phyloP scores from a whole-genome alignment of 768 basidiomycete species.

The Imleria badia region DNA sequence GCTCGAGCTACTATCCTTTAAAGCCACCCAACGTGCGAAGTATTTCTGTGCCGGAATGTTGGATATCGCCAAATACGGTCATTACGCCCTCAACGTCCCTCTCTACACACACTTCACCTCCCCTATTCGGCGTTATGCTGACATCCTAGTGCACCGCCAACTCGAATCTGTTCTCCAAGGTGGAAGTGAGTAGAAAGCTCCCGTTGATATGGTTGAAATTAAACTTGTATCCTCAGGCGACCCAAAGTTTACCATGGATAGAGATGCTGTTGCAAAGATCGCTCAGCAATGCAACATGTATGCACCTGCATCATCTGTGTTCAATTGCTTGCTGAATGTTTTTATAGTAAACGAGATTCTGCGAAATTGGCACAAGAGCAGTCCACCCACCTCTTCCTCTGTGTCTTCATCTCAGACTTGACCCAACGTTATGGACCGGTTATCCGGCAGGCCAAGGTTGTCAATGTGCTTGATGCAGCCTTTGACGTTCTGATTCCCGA shows the following conservation, averaged over 20 bases:
- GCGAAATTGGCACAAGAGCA: constrained; percentile 93
- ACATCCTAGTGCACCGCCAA: constrained; percentile 94
- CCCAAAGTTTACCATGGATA: constrained; percentile 93
- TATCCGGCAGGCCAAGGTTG: constrained; percentile 90
- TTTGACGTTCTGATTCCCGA: constrained; percentile 96
- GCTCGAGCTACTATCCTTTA: constrained; percentile 81
- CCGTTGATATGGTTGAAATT: not conserved
- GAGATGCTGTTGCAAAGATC: constrained; percentile 95
- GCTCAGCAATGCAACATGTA: constrained; percentile 99
- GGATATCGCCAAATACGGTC: constrained; percentile 96
- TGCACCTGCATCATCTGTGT: constrained; percentile 25
- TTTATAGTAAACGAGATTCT: constrained; percentile 80
- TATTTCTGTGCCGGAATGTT: constrained; percentile 99
- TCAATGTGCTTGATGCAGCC: constrained; percentile 94
- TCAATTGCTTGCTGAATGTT: constrained; percentile 3
- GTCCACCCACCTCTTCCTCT: constrained; percentile 93
- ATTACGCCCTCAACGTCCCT: constrained; percentile 87
- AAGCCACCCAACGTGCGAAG: constrained; percentile 93
- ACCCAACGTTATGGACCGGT: constrained; percentile 96
- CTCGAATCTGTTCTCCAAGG: constrained; percentile 84
- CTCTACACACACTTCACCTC: constrained; percentile 94
- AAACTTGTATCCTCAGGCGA: constrained; percentile 45
- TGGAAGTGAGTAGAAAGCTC: constrained; percentile 46
- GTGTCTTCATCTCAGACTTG: constrained; percentile 90
- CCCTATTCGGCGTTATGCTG: constrained; percentile 91